Percentiles rank a stretch among this genome's conserved stretches.
Conservation (phyloP, 2,329 filamentous ascomycete genomes). For the Davidsoniella neocaledoniae region DNA sequence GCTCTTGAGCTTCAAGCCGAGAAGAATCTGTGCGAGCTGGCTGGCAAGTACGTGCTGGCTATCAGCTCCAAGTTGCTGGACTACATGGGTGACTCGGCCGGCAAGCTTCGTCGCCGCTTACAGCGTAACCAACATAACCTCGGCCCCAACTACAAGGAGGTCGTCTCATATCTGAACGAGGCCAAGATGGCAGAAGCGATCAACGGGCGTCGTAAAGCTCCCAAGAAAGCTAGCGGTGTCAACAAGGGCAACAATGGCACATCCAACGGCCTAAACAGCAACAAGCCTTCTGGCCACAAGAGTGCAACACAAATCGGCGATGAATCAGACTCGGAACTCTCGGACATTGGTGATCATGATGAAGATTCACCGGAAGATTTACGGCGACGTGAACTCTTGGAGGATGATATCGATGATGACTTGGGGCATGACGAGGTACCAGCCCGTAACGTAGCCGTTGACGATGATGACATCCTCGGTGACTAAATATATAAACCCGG, state of each 20-base stretch:
- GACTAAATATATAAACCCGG: constrained; percentile 15
- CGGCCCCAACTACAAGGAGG: constrained; percentile 71
- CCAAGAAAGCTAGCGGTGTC: constrained; percentile 17
- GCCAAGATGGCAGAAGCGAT: constrained; percentile 32
- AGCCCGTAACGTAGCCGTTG: constrained; percentile 8
- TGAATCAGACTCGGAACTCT: constrained; percentile 11
- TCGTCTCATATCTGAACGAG: constrained; percentile 65
- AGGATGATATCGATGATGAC: constrained; percentile 28
- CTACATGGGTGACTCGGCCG: constrained; percentile 37
- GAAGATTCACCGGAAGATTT: constrained; percentile 44
- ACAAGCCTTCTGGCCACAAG: constrained; percentile 21
- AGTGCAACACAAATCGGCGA: constrained; percentile 5
- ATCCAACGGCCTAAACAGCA: background rate
- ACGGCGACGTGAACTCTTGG: constrained; percentile 35
- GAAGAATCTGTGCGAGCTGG: constrained; percentile 69
- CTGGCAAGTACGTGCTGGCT: constrained; percentile 68
- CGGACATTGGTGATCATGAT: constrained; percentile 8
- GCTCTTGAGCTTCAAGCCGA: constrained; percentile 60
- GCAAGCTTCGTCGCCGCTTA: constrained; percentile 52
- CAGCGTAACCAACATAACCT: constrained; percentile 65
- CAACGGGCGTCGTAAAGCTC: constrained; percentile 21
- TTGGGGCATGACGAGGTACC: constrained; percentile 18
- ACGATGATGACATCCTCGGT: constrained; percentile 24
- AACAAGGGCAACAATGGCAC: constrained; percentile 16
- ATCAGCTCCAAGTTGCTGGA: constrained; percentile 64